These are phyloP conservation scores for Jacaranda copaia DNA, from an alignment of 257 asterid genomes.

Conservation along the genomic window DNA sequence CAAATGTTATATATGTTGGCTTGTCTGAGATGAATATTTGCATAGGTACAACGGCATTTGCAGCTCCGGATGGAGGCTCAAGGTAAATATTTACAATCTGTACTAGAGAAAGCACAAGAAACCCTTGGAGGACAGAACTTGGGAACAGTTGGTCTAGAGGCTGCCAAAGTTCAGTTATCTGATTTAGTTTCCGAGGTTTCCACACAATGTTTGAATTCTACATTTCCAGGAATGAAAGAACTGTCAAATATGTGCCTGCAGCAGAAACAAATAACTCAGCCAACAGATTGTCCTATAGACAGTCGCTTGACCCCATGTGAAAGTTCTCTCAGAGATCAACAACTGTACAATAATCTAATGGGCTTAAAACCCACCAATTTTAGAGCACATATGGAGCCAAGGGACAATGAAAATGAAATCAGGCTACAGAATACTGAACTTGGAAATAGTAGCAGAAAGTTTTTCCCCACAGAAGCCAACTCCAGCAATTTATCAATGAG, in stretches of 20 bases:
- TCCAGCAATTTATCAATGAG: slow-evolving; percentile 67
- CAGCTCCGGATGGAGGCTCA: slow-evolving; percentile 89
- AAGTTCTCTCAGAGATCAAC: slow-evolving; percentile 59
- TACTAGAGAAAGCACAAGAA: slow-evolving; percentile 89
- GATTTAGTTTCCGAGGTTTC: slow-evolving; percentile 74
- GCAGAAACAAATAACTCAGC: slow-evolving; percentile 52
- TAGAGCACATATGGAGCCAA: slow-evolving; percentile 32
- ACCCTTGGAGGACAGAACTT: slow-evolving; percentile 75
- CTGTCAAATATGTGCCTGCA: slow-evolving; percentile 51
- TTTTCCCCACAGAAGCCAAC: slow-evolving; percentile 38
- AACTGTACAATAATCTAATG: slow-evolving; percentile 52
- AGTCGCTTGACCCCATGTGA: slow-evolving; percentile 76
- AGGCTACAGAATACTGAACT: slow-evolving; percentile 43
- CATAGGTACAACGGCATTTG: slow-evolving; percentile 84
- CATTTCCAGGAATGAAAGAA: slow-evolving; percentile 59
- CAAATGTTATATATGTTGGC: too few species aligned
- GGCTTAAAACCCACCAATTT: slow-evolving; percentile 45
- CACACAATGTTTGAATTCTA: slow-evolving; percentile 63
- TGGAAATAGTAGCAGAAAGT: slow-evolving; percentile 46
- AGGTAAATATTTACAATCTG: slow-evolving; percentile 80
- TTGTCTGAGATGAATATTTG: background rate
- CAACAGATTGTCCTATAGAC: slow-evolving; percentile 65
- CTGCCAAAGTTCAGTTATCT: slow-evolving; percentile 75
- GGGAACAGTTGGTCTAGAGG: slow-evolving; percentile 70
- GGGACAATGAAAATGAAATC: slow-evolving; percentile 36